Evolutionary conservation across 768 basidiomycete genomes (phyloP).

Genomic region (Mycena albidolilacea): DNA sequence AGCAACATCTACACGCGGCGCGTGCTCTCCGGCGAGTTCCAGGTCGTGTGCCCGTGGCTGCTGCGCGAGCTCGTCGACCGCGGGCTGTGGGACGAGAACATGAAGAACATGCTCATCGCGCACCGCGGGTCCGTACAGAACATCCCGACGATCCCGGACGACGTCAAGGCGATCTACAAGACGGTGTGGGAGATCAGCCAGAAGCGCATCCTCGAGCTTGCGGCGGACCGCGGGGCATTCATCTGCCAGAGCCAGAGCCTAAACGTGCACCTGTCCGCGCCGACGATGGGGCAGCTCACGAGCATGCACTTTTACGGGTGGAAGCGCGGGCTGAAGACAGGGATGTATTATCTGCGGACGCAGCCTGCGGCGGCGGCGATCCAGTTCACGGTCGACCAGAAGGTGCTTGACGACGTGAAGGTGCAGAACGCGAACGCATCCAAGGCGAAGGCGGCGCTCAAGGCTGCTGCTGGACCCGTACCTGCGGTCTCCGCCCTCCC

Average conservation of each 20-base stretch:
- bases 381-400: conserved; percentile 82
- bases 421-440: conserved; percentile 56
- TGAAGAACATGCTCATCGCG: conserved; percentile 42
- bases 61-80: conserved; percentile 85
- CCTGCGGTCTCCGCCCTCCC: conserved; percentile 41
- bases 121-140: conserved; percentile 57
- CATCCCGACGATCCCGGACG: conserved; percentile 77
- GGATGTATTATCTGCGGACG: conserved; percentile 88
- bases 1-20: conserved; percentile 91
- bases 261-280: conserved; percentile 82
- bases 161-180: conserved; percentile 89
- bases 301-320: conserved; percentile 90
- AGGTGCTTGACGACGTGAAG: conserved; percentile 77
- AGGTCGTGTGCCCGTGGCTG: conserved; percentile 89
- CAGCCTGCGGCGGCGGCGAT: conserved; percentile 85
- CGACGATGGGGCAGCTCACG: conserved; percentile 81
- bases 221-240: conserved; percentile 88
- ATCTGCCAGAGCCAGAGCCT: conserved; percentile 88
- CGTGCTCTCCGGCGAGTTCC: conserved; percentile 89
- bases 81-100: conserved; percentile 76
- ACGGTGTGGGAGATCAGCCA: conserved; percentile 92
- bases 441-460: conserved; percentile 40
- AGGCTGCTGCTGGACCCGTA: conserved; percentile 41
- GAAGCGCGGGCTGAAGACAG: conserved; percentile 90
- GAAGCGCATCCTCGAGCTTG: conserved; percentile 86